Evolutionary conservation across 2,329 filamentous ascomycete genomes (phyloP).

Genomic region (Westerdykella aurantiaca): DNA sequence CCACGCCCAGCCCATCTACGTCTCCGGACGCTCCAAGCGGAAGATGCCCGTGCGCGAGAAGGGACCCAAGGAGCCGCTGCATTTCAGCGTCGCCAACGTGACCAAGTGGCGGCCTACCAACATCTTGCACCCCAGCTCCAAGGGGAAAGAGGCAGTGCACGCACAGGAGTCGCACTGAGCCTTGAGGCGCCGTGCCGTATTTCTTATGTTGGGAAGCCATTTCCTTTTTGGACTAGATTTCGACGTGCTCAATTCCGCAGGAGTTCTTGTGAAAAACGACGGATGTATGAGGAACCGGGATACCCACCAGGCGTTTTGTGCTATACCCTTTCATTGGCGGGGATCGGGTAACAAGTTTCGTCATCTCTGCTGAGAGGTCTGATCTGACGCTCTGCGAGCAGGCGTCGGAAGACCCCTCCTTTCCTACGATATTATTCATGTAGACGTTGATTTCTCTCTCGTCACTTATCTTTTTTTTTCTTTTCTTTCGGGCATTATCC

Average conservation of each 20-base stretch:
- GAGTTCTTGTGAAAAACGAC: conserved; percentile 1
- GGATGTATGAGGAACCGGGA: conserved; percentile 1
- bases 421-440: too few species aligned
- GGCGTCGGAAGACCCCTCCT: too few species aligned
- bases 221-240: background rate
- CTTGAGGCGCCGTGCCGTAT: too few species aligned
- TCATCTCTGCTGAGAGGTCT: too few species aligned
- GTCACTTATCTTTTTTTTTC: too few species aligned
- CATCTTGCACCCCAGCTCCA: conserved; percentile 30
- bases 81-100: conserved; percentile 36
- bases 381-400: too few species aligned
- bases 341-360: too few species aligned
- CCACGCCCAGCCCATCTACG: conserved; percentile 30
- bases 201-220: too few species aligned
- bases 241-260: background rate
- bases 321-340: too few species aligned
- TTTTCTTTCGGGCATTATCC: too few species aligned
- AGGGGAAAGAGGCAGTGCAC: conserved; percentile 29
- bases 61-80: conserved; percentile 34
- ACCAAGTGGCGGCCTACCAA: conserved; percentile 28
- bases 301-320: conserved; percentile 5
- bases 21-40: conserved; percentile 38
- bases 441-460: too few species aligned
- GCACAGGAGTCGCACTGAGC: too few species aligned
- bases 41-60: conserved; percentile 39